Percentiles rank a stretch among this genome's conserved stretches.
Evolutionary conservation across 768 basidiomycete genomes (phyloP).

Genomic region (Rhodotorula taiwanensis): DNA sequence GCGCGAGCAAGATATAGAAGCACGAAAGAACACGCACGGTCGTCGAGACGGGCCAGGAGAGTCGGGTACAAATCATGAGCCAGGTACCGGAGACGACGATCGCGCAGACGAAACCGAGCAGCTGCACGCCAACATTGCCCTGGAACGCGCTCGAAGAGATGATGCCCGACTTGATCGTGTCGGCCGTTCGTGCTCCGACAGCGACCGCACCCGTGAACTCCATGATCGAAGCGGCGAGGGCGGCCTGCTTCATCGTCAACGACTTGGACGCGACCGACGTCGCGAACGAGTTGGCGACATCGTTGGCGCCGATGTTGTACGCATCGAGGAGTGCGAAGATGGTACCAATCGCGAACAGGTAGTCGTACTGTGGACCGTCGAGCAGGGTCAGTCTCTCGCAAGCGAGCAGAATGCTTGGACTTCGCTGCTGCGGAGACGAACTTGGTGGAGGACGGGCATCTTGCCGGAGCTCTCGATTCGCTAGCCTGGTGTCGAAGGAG

Average conservation of each 20-base stretch:
- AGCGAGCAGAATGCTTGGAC: constrained; percentile 20
- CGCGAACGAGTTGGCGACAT: constrained; percentile 46
- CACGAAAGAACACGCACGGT: constrained; percentile 40
- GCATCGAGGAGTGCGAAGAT: constrained; percentile 46
- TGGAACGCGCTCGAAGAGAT: constrained; percentile 44
- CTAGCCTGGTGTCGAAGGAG: too few relatives aligned
- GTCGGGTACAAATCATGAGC: constrained; percentile 46
- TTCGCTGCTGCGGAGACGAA: constrained; percentile 45
- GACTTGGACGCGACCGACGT: constrained; percentile 47
- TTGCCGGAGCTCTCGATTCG: too few relatives aligned
- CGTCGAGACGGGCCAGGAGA: constrained; percentile 48
- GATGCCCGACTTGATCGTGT: constrained; percentile 50
- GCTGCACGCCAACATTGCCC: constrained; percentile 46
- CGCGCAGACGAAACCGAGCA: constrained; percentile 48
- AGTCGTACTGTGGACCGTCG: background rate
- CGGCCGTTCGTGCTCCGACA: constrained; percentile 45
- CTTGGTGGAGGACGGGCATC: constrained; percentile 38
- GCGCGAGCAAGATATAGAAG: constrained; percentile 48
- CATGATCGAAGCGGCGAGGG: constrained; percentile 42
- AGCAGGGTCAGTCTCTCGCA: background rate
- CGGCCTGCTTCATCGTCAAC: constrained; percentile 47
- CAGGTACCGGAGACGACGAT: constrained; percentile 42
- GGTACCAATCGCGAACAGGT: too few relatives aligned
- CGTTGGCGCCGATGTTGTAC: constrained; percentile 40
- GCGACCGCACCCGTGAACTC: constrained; percentile 42